A percentile compares a stretch with the other conserved stretches of the same genome.
Conservation (phyloP, 768 basidiomycete species). For the Chlorophyllum brunneum region DNA sequence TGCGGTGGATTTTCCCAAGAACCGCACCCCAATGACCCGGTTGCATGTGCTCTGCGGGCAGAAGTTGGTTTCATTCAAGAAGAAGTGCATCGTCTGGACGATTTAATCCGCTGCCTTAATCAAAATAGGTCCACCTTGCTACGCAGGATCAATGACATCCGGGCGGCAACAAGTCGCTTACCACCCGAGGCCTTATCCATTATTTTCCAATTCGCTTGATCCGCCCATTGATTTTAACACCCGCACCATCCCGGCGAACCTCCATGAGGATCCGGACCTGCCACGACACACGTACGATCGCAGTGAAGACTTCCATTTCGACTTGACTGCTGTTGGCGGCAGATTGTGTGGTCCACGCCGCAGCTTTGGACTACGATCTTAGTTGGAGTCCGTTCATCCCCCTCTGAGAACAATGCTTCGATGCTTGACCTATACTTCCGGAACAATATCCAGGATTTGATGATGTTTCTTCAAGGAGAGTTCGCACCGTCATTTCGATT, state of each 20-base stretch:
- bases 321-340: not conserved
- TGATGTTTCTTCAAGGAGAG: not conserved
- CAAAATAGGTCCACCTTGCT: not conserved
- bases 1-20: not conserved
- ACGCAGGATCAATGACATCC: not conserved
- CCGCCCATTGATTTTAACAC: not conserved
- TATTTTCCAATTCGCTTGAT: not conserved
- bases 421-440: not conserved
- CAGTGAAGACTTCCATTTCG: not conserved
- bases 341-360: not conserved
- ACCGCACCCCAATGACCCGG: not conserved
- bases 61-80: not conserved
- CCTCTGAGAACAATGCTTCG: not conserved
- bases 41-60: not conserved
- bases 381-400: not conserved
- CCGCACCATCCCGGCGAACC: not conserved
- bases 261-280: too few relatives aligned
- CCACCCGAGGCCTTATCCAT: not conserved
- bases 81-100: not conserved
- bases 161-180: not conserved
- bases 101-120: not conserved
- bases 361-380: conserved; percentile 2
- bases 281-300: not conserved
- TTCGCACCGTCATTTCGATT: not conserved
- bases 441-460: not conserved